These are phyloP conservation scores for Cadophora sp. DNA, from an alignment of 2,329 filamentous ascomycete species.

Conservation along the genomic window DNA sequence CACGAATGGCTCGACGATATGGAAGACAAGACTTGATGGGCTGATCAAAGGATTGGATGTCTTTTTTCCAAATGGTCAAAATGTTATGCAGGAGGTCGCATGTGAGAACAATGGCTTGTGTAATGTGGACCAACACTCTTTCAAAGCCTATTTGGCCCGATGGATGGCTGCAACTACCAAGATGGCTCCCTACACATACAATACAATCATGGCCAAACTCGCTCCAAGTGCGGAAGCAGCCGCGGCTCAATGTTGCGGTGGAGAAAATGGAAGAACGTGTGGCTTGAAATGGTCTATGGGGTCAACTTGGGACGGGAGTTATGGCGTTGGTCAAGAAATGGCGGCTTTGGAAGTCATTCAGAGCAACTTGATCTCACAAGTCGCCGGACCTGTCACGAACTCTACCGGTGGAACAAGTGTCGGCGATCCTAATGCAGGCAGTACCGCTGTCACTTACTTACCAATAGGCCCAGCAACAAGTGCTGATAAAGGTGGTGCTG, in stretches of 20 bases:
- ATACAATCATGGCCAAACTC: conserved; percentile 58
- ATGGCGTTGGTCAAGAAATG: conserved; percentile 58
- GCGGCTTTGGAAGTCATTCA: conserved; percentile 58
- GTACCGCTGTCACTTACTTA: background rate
- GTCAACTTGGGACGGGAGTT: conserved; percentile 62
- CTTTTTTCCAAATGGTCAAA: conserved; percentile 59
- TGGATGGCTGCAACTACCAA: conserved; percentile 64
- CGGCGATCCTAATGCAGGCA: conserved; percentile 44
- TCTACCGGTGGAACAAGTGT: conserved; percentile 64
- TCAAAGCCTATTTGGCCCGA: conserved; percentile 67
- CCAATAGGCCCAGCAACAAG: conserved; percentile 44
- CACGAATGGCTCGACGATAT: conserved; percentile 54
- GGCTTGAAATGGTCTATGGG: conserved; percentile 63
- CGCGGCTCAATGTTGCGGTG: conserved; percentile 67
- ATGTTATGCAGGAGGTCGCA: conserved; percentile 69
- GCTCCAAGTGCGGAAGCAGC: conserved; percentile 63
- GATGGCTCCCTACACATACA: conserved; percentile 61
- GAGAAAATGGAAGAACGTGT: conserved; percentile 61
- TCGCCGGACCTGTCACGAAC: conserved; percentile 52
- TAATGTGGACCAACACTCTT: conserved; percentile 67
- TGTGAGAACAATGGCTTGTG: conserved; percentile 69
- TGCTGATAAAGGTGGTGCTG: conserved; percentile 72
- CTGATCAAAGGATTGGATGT: conserved; percentile 59
- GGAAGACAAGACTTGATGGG: conserved; percentile 64
- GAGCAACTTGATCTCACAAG: conserved; percentile 60